These are phyloP conservation scores for Xylaria sp. DNA, from an alignment of 2,329 filamentous ascomycete genomes.

Conservation along the genomic window DNA sequence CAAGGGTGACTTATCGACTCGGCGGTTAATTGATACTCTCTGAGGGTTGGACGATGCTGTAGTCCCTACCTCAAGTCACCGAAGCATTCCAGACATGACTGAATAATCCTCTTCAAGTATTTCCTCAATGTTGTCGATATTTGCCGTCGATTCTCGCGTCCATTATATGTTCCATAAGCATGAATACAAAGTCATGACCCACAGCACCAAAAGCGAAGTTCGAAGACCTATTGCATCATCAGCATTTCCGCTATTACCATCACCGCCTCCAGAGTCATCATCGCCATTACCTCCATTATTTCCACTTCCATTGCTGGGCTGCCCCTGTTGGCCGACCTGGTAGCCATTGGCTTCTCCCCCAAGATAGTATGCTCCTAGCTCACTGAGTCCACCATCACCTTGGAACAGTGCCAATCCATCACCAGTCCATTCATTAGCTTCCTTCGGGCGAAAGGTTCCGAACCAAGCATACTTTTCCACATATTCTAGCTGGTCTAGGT, in stretches of 20 bases:
- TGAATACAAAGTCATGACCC: background rate
- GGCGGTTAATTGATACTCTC: background rate
- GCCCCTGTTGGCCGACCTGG: constrained; percentile 47
- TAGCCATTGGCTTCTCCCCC: constrained; percentile 54
- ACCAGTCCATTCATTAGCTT: constrained; percentile 55
- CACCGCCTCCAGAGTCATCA: constrained; percentile 9
- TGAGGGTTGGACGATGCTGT: background rate
- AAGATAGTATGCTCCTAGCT: constrained; percentile 53
- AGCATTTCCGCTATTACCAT: constrained; percentile 33
- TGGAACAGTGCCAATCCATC: constrained; percentile 53
- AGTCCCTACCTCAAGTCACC: background rate
- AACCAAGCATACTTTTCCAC: constrained; percentile 56
- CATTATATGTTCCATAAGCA: constrained; percentile 26
- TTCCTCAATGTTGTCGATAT: background rate
- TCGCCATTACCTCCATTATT: constrained; percentile 31
- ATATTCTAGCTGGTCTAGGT: constrained; percentile 50
- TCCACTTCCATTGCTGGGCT: constrained; percentile 18
- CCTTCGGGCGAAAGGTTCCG: constrained; percentile 52
- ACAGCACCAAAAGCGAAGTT: constrained; percentile 24
- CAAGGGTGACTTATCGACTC: background rate
- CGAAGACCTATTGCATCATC: constrained; percentile 32
- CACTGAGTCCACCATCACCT: constrained; percentile 52
- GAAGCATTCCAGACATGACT: background rate
- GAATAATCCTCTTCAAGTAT: background rate
- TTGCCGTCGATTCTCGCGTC: background rate